Evolutionary conservation across 306 rosid species (phyloP).

Genomic region (Ochetophila trinervis): DNA sequence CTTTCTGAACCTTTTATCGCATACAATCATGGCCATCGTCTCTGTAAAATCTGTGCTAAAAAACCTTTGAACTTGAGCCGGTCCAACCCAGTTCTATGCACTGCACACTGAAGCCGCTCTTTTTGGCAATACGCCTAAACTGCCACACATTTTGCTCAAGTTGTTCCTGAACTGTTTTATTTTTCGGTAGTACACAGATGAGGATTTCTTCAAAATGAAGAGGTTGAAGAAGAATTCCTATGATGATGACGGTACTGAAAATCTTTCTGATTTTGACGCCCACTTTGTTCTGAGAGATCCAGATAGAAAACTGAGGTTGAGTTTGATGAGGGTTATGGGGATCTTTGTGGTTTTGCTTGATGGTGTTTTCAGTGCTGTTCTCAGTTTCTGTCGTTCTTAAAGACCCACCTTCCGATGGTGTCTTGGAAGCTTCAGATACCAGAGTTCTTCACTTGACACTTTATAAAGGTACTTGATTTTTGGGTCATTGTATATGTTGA

Average conservation of each 20-base stretch:
- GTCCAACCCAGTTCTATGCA: background rate
- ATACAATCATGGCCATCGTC: background rate
- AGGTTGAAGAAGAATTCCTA: constrained; percentile 36
- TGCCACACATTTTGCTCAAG: constrained; percentile 8
- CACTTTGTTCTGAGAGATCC: constrained; percentile 29
- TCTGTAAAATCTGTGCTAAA: background rate
- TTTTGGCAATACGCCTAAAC: background rate
- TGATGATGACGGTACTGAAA: constrained; percentile 25
- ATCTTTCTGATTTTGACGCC: constrained; percentile 26
- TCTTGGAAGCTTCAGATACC: constrained; percentile 28
- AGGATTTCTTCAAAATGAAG: constrained; percentile 37
- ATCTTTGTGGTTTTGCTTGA: constrained; percentile 50
- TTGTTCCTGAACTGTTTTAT: background rate
- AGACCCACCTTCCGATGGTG: constrained; percentile 77
- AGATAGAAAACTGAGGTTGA: constrained; percentile 33
- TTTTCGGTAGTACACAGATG: constrained; percentile 35
- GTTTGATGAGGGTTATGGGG: constrained; percentile 55
- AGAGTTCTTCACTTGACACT: constrained; percentile 24
- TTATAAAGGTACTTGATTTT: constrained; percentile 36
- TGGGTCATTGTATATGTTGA: background rate
- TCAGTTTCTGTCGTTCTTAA: constrained; percentile 65
- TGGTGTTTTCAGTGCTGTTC: constrained; percentile 67
- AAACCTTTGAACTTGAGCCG: background rate
- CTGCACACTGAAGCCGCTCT: background rate
- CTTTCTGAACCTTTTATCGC: background rate